phyloP scores from a whole-genome alignment of 345 rosid species.

The Moricandia moricandioides region DNA sequence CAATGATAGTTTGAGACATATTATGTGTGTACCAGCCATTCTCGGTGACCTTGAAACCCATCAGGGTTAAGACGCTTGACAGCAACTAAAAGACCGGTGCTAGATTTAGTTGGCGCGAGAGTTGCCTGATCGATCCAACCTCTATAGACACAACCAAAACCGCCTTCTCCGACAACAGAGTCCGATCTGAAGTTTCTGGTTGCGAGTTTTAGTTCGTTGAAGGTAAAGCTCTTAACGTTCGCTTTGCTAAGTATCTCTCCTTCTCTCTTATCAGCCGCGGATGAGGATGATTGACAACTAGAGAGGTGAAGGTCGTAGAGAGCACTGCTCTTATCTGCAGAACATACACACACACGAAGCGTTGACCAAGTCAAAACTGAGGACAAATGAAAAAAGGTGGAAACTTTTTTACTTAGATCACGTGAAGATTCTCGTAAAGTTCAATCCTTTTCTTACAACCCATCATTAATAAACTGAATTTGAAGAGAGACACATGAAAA shows the following conservation, averaged over 20 bases:
- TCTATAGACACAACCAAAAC: slow-evolving; percentile 87
- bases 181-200: slow-evolving; percentile 93
- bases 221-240: slow-evolving; percentile 68
- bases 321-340: slow-evolving; percentile 39
- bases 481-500: neutral
- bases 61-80: slow-evolving; percentile 91
- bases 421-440: neutral
- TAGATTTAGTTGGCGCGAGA: slow-evolving; percentile 64
- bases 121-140: slow-evolving; percentile 90
- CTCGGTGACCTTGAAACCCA: slow-evolving; percentile 86
- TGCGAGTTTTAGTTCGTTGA: slow-evolving; percentile 66
- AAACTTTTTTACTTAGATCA: neutral
- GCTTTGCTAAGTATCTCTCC: slow-evolving; percentile 71
- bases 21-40: slow-evolving; percentile 81
- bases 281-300: slow-evolving; percentile 42
- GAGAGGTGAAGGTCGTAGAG: slow-evolving; percentile 44
- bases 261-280: slow-evolving; percentile 55
- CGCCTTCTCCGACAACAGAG: slow-evolving; percentile 95
- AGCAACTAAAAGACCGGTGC: slow-evolving; percentile 77
- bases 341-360: slow-evolving; percentile 8
- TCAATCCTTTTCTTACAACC: slow-evolving; percentile 1
- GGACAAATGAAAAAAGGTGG: neutral
- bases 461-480: neutral
- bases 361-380: slow-evolving; percentile 29
- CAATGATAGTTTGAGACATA: neutral